Base-by-base conservation (phyloP, 2,329 filamentous ascomycete genomes). In the Diaporthe humulicola region DNA sequence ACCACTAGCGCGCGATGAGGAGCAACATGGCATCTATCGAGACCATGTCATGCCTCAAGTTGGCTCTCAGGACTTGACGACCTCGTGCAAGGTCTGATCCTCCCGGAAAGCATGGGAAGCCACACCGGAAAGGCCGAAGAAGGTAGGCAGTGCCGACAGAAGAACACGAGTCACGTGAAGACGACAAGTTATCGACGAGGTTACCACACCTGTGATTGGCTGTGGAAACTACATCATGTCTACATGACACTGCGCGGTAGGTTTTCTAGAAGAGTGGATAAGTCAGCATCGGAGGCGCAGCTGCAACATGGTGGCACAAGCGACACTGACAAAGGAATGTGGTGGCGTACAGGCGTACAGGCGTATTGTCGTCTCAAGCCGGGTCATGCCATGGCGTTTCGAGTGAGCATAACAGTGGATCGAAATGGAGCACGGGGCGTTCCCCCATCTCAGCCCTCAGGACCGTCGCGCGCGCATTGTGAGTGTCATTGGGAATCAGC, bases 331-430 rank as follows among this genome's bases (percentile, higher is more conserved):
- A 30, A 52, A 36, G 40, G 45, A 40, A 28, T 48, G 64, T 52
- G n/a, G 22, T 52, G 30, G 40, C 58, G 38, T 30, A 30, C 25
- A 30, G 40, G 42, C 60, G 60, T 66, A 48, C 28, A 30, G 19
- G 64, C 64, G 45, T 67, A 38, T 67, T 38, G 17, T 52, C 64
- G 45, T 67, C 64, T 50, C 14, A 67, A 17, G 30, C 45, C 22
- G 40, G 40, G 14, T 30, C n/a, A 50, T 52, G 61, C 61, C 61
- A 67, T 67, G 64, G 64, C 64, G 64, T 67, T 67, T 67, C 64
- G 45, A 50, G 38, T 33, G 45, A 67, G 64, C 33, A 33, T 10
- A 28, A 52, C 30, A 52, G 64, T 67, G 64, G 64, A 28, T 30
- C 50, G 45, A 25, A 25, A 52, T 36, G 45, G 61, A 8, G 17